Conservation (phyloP, 2,329 filamentous ascomycete genomes). For the Fusarium domesticum region DNA sequence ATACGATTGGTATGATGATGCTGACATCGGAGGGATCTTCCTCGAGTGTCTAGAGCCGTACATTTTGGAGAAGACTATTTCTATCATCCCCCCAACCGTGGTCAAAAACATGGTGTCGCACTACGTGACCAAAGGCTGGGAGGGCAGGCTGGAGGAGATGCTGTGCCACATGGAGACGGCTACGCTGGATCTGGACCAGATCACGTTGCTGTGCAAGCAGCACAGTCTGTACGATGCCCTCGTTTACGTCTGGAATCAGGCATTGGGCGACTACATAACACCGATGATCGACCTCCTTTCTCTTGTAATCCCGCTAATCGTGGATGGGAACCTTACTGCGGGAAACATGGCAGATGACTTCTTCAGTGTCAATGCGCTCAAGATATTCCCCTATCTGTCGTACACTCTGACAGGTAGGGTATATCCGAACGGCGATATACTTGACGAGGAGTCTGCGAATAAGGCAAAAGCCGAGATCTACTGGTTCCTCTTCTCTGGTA, state of each 20-base stretch:
- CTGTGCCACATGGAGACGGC: slow-evolving; percentile 88
- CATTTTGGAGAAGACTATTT: slow-evolving; percentile 75
- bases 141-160: slow-evolving; percentile 83
- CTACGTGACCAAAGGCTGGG: slow-evolving; percentile 72
- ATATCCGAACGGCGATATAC: slow-evolving; percentile 80
- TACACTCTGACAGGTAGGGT: slow-evolving; percentile 84
- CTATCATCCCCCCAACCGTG: slow-evolving; percentile 72
- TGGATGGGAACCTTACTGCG: slow-evolving; percentile 51
- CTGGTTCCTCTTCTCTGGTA: slow-evolving; percentile 88
- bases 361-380: slow-evolving; percentile 70
- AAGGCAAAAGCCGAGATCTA: slow-evolving; percentile 87
- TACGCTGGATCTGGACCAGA: slow-evolving; percentile 91
- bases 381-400: slow-evolving; percentile 92
- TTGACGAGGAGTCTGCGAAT: slow-evolving; percentile 69
- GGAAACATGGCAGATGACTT: slow-evolving; percentile 59
- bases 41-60: slow-evolving; percentile 85
- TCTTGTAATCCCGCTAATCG: slow-evolving; percentile 60
- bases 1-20: slow-evolving; percentile 86
- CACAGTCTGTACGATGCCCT: slow-evolving; percentile 91
- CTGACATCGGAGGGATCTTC: slow-evolving; percentile 69
- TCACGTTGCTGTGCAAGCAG: slow-evolving; percentile 86
- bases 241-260: slow-evolving; percentile 95
- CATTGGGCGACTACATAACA: slow-evolving; percentile 83
- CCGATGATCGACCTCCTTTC: slow-evolving; percentile 80
- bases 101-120: slow-evolving; percentile 83